Evolutionary conservation across 176 grass and related monocot genomes (phyloP).

Genomic region (Oryza coarctata): DNA sequence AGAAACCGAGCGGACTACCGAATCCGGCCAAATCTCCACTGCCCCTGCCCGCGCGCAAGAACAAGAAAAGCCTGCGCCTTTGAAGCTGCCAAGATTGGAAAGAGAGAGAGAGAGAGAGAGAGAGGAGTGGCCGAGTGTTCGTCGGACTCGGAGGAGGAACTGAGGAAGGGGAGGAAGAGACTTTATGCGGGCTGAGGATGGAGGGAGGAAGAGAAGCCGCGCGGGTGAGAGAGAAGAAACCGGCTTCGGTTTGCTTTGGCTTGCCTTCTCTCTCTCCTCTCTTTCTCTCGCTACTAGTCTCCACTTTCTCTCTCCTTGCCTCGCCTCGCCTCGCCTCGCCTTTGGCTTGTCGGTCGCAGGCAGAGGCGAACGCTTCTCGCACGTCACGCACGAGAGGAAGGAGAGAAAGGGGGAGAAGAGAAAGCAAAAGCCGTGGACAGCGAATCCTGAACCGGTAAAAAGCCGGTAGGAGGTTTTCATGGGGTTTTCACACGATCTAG

Average conservation of each 20-base stretch:
- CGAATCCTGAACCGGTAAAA: background rate
- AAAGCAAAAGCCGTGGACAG: background rate
- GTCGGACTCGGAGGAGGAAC: background rate
- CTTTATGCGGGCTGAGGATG: conserved; percentile 12
- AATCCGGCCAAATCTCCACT: background rate
- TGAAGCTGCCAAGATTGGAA: background rate
- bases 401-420: background rate
- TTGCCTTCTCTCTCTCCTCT: background rate
- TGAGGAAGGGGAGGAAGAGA: background rate
- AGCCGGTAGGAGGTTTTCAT: background rate
- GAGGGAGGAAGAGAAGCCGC: background rate
- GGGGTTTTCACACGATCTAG: too few species aligned
- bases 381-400: conserved; percentile 15
- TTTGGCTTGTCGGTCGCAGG: conserved; percentile 29
- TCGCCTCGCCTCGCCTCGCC: too few species aligned
- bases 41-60: background rate
- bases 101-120: too few species aligned
- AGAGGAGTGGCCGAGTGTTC: background rate
- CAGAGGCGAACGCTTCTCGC: too few species aligned
- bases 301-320: background rate
- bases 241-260: conserved; percentile 39
- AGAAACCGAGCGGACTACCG: conserved; percentile 20
- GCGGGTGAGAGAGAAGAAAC: conserved; percentile 28
- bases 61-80: background rate
- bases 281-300: background rate